These are phyloP conservation scores for Phytopythium chamaehyphon DNA, from an alignment of 352 stramenopile species.

Conservation along the genomic window DNA sequence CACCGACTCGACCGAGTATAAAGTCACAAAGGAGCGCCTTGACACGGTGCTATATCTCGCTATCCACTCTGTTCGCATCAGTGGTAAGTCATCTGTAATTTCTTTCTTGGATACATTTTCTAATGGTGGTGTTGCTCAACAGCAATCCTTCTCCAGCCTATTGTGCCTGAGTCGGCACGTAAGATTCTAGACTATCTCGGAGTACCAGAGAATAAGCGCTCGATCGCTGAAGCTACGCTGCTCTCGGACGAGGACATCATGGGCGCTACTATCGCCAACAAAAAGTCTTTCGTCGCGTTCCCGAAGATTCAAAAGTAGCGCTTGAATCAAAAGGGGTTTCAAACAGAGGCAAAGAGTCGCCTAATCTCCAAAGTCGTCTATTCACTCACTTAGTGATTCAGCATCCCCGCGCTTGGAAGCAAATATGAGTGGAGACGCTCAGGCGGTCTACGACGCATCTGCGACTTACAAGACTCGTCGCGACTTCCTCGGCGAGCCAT, in stretches of 20 bases:
- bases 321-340: slow-evolving; percentile 1
- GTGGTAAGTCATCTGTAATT: slow-evolving; percentile 28
- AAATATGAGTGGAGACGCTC: neutral
- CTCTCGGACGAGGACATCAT: slow-evolving; percentile 32
- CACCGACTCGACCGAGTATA: slow-evolving; percentile 24
- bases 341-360: slow-evolving; percentile 4
- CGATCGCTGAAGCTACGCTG: slow-evolving; percentile 48
- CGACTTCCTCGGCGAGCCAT: slow-evolving; percentile 56
- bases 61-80: slow-evolving; percentile 68
- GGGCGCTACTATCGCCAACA: slow-evolving; percentile 35
- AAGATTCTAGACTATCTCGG: slow-evolving; percentile 73
- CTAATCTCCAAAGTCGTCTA: neutral
- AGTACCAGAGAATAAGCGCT: slow-evolving; percentile 43
- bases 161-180: slow-evolving; percentile 46
- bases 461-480: slow-evolving; percentile 45
- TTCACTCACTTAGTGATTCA: no score
- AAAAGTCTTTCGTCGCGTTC: slow-evolving; percentile 70
- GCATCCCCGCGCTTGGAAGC: no score
- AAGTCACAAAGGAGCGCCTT: slow-evolving; percentile 35
- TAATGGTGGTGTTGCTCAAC: slow-evolving; percentile 5
- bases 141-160: slow-evolving; percentile 75
- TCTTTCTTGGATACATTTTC: slow-evolving; percentile 1
- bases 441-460: neutral
- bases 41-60: slow-evolving; percentile 68
- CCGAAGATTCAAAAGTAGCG: slow-evolving; percentile 44